Evolutionary conservation across 768 basidiomycete species (phyloP).

Genomic region (Filobasidium floriforme): DNA sequence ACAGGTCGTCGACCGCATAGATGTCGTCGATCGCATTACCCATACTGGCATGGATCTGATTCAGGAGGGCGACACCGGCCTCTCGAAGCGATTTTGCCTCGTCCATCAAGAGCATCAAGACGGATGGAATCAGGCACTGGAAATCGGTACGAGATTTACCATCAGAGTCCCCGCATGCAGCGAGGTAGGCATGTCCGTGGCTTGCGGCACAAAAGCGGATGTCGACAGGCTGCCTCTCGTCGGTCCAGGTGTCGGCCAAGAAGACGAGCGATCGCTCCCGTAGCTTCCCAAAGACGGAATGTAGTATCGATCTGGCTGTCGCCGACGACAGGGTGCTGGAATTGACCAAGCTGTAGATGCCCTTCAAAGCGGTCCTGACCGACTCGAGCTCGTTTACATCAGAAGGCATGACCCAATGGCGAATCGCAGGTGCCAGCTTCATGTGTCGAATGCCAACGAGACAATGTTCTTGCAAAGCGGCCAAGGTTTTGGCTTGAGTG

Average conservation of each 20-base stretch:
- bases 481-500: slow-evolving; percentile 17
- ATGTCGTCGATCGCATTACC: slow-evolving; percentile 27
- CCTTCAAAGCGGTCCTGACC: slow-evolving; percentile 55
- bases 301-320: slow-evolving; percentile 55
- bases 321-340: slow-evolving; percentile 48
- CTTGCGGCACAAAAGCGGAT: slow-evolving; percentile 56
- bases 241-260: slow-evolving; percentile 63
- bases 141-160: slow-evolving; percentile 48
- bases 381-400: slow-evolving; percentile 43
- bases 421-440: slow-evolving; percentile 3
- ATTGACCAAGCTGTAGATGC: slow-evolving; percentile 62
- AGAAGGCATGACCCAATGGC: slow-evolving; percentile 7
- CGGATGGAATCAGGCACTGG: slow-evolving; percentile 45
- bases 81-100: slow-evolving; percentile 36
- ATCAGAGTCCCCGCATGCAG: slow-evolving; percentile 54
- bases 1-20: slow-evolving; percentile 43
- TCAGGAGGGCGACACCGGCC: slow-evolving; percentile 37
- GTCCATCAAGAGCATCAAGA: slow-evolving; percentile 30
- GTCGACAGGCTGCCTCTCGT: slow-evolving; percentile 23
- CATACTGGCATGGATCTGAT: slow-evolving; percentile 20
- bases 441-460: slow-evolving; percentile 1
- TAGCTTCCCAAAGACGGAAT: slow-evolving; percentile 60
- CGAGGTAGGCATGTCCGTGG: slow-evolving; percentile 72
- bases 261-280: slow-evolving; percentile 69
- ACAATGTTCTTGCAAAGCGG: slow-evolving; percentile 13